Evolutionary conservation across 306 rosid species (phyloP).

Genomic region (Quercus robur): DNA sequence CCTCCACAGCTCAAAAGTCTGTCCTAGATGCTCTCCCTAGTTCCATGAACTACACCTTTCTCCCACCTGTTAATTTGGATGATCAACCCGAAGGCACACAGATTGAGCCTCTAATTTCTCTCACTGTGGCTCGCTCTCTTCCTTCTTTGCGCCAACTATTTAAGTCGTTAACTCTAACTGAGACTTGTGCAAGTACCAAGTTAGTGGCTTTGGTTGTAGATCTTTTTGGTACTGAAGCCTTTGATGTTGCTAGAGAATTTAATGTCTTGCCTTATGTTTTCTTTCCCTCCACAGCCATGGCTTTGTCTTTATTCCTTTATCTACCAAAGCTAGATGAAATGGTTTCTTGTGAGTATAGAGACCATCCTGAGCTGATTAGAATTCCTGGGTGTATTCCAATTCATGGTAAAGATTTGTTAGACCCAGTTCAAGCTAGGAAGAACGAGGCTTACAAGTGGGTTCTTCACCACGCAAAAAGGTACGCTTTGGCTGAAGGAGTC

Average conservation of each 20-base stretch:
- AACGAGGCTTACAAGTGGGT: slow-evolving; percentile 23
- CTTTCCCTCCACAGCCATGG: slow-evolving; percentile 31
- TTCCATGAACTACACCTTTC: slow-evolving; percentile 34
- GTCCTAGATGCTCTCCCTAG: slow-evolving; percentile 39
- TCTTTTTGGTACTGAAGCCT: slow-evolving; percentile 21
- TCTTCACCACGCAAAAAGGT: slow-evolving; percentile 15
- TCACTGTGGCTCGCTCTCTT: slow-evolving; percentile 33
- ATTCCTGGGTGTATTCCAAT: slow-evolving; percentile 41
- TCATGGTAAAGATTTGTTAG: slow-evolving; percentile 28
- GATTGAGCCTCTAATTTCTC: slow-evolving; percentile 28
- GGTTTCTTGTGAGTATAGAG: slow-evolving; percentile 29
- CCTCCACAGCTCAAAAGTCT: slow-evolving; percentile 46
- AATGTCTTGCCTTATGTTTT: slow-evolving; percentile 27
- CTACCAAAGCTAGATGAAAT: slow-evolving; percentile 14
- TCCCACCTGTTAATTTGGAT: slow-evolving; percentile 12
- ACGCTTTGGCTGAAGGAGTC: slow-evolving; percentile 25
- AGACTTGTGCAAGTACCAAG: neutral
- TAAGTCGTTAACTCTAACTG: neutral
- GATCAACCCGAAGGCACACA: slow-evolving; percentile 3
- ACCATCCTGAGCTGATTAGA: slow-evolving; percentile 10
- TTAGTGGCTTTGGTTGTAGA: slow-evolving; percentile 30
- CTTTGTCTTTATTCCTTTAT: slow-evolving; percentile 19
- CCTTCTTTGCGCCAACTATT: slow-evolving; percentile 23
- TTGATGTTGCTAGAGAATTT: slow-evolving; percentile 23
- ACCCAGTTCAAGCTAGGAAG: slow-evolving; percentile 22